Conservation (phyloP, 768 basidiomycete genomes). For the Boletus subparvulus region DNA sequence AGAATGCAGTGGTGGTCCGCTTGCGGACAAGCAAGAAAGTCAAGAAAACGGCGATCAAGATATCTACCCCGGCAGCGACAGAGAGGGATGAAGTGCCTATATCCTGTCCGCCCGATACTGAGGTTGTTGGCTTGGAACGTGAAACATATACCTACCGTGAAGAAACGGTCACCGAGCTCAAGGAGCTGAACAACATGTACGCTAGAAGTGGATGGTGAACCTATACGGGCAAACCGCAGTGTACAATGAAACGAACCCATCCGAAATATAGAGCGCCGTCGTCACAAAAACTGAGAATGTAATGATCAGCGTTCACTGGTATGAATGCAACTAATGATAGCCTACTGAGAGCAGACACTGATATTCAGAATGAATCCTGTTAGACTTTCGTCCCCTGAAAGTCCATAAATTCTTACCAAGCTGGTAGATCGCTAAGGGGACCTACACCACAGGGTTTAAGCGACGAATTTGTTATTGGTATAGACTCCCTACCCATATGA, state of each 20-base stretch:
- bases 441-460: neutral
- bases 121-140: neutral
- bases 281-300: conserved; percentile 1
- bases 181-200: neutral
- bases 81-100: neutral
- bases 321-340: neutral
- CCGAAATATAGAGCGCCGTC: neutral
- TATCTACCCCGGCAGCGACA: conserved; percentile 5
- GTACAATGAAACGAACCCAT: conserved; percentile 3
- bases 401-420: conserved; percentile 4
- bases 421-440: neutral
- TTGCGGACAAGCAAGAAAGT: conserved; percentile 6
- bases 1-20: neutral
- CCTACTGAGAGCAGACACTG: conserved; percentile 4
- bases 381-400: neutral
- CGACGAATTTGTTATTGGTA: neutral
- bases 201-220: neutral
- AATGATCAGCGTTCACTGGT: neutral
- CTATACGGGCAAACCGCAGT: neutral
- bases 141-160: conserved; percentile 1
- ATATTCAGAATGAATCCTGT: neutral
- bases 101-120: neutral
- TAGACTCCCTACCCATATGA: conserved; percentile 11
- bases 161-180: neutral
- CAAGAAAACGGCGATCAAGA: conserved; percentile 5